Percentiles rank a stretch among this genome's conserved stretches.
phyloP scores from a whole-genome alignment of 805 yeast genomes.

The Wickerhamomyces rabaulensis region DNA sequence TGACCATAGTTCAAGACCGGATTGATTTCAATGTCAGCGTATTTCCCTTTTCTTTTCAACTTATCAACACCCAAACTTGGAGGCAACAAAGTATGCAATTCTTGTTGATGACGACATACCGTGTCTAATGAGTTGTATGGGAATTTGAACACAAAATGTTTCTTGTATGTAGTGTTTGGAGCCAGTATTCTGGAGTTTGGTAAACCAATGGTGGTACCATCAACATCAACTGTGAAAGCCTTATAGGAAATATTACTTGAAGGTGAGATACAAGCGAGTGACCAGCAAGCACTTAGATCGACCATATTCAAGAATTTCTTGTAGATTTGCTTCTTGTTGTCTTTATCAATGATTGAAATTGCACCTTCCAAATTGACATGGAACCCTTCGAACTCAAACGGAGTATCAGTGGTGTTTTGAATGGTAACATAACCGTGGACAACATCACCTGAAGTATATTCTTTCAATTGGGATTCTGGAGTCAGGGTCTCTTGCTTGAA shows the following conservation, averaged over 20 bases:
- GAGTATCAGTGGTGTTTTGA: constrained; percentile 39
- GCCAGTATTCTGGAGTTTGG: constrained; percentile 42
- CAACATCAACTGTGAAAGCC: constrained; percentile 40
- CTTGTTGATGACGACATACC: constrained; percentile 42
- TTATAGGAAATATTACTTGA: constrained; percentile 44
- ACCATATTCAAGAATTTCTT: constrained; percentile 56
- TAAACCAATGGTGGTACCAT: constrained; percentile 45
- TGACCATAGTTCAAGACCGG: constrained; percentile 44
- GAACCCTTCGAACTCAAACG: constrained; percentile 59
- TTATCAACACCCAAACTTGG: constrained; percentile 37
- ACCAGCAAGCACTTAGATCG: constrained; percentile 51
- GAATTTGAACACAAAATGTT: constrained; percentile 53
- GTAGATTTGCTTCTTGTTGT: constrained; percentile 28
- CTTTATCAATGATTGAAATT: constrained; percentile 27
- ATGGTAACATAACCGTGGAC: constrained; percentile 54
- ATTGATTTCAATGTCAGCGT: constrained; percentile 27
- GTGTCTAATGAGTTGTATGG: constrained; percentile 51
- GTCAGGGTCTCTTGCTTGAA: constrained; percentile 19
- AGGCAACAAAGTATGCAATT: constrained; percentile 32
- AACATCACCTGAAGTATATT: constrained; percentile 64
- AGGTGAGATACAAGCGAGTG: constrained; percentile 47
- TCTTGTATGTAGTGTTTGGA: constrained; percentile 48
- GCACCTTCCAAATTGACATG: constrained; percentile 44
- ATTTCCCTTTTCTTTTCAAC: constrained; percentile 26
- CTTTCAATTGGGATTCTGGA: constrained; percentile 36